Base-by-base conservation (phyloP, 306 rosid genomes). In the Biancaea sappan region DNA sequence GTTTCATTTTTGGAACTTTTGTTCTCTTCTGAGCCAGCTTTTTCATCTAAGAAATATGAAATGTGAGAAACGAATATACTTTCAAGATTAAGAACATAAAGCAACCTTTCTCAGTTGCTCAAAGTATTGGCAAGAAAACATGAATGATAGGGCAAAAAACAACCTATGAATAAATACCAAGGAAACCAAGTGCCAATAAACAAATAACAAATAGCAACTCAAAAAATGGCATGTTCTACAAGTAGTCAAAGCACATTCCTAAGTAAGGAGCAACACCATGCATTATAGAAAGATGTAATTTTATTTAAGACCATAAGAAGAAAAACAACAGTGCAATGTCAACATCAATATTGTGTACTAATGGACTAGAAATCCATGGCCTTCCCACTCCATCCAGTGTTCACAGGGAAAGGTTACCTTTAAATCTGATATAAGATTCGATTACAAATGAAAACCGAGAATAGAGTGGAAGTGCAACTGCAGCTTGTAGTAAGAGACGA, bases 21-120 rank as follows among this genome's bases (percentile, higher is more conserved):
- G 74, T 85, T 82, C 81, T 84, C 97, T 14, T 81, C 65, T 9
- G 85, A 51, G 52, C 85, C 88, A 65, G 90, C 71, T 63, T 85
- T 88, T 74, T 80, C 90, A 83, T 86, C 97, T 84, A 72, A 58
- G 57, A 77, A 86, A 82, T 66, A 74, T 47, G 63, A 48, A 8
- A 81, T 8, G 58, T 24, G 75, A 54, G 35, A 83, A 79, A 65
- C 53, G 25, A 68, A 48, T 1, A 64, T 22, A 69, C 37, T 65
- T 69, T 28, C 46, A 74, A 82, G 31, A 25, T 61, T 53, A 61
- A 68, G 41, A 77, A 50, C 28, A 44, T 6, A 38, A 21, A 56
- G 35, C 70, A 72, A 16, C 25, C 34, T 76, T 61, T 61, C 66
- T 61, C 46, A 31, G 43, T 32, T 46, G 47, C 61, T 38, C 19